phyloP scores from a whole-genome alignment of 345 rosid genomes.

The Eucalyptus sp. region DNA sequence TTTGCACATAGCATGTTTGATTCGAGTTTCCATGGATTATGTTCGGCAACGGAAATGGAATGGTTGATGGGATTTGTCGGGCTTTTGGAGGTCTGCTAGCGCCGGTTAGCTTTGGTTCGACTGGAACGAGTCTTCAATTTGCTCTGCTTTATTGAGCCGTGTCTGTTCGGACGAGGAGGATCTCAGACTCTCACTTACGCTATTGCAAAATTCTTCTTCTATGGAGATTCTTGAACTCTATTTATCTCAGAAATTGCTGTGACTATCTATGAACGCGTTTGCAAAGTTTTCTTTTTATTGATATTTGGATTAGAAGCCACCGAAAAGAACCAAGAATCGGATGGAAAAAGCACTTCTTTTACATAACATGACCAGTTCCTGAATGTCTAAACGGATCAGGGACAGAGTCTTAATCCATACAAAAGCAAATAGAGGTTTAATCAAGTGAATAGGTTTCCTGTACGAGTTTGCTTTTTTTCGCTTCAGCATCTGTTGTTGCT shows the following conservation, averaged over 20 bases:
- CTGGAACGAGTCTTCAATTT: background rate
- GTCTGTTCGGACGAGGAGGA: background rate
- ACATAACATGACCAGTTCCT: background rate
- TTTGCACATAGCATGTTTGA: background rate
- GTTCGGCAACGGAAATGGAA: background rate
- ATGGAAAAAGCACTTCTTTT: background rate
- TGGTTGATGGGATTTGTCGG: background rate
- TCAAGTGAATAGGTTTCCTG: too few relatives aligned
- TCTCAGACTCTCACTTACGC: background rate
- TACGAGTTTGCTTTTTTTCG: fast-evolving
- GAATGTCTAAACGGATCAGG: background rate
- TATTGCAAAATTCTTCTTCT: background rate
- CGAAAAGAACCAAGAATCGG: background rate
- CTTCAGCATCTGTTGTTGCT: background rate
- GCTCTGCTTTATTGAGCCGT: background rate
- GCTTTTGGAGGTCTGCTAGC: background rate
- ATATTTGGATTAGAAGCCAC: background rate
- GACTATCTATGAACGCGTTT: background rate
- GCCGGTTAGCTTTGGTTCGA: background rate
- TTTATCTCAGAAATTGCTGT: background rate
- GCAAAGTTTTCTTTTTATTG: background rate
- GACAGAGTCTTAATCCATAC: background rate
- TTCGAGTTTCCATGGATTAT: background rate
- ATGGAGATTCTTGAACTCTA: background rate
- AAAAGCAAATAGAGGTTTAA: background rate